Evolutionary conservation across 176 grass and related monocot genomes (phyloP).

Genomic region (Thinopyrum elongatum): DNA sequence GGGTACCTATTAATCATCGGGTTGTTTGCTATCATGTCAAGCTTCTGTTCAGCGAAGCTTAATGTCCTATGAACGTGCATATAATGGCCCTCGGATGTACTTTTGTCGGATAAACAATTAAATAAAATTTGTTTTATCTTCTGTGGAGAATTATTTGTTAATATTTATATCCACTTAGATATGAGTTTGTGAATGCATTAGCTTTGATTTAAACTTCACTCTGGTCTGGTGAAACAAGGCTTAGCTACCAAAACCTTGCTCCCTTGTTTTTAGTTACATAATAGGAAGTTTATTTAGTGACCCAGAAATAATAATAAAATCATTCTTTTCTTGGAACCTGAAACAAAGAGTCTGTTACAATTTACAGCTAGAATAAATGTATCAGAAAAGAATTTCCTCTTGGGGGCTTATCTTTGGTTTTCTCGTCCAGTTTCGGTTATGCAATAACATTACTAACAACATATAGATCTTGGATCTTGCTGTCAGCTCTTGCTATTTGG

Average conservation of each 20-base stretch:
- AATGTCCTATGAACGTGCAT: not conserved
- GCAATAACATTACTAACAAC: slow-evolving; percentile 19
- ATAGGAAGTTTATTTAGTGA: slow-evolving; percentile 7
- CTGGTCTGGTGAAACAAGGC: slow-evolving; percentile 16
- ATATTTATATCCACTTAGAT: not conserved
- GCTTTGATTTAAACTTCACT: slow-evolving; percentile 7
- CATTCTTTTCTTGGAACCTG: not conserved
- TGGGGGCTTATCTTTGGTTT: not conserved
- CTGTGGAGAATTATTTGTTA: not conserved
- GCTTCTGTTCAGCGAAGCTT: not conserved
- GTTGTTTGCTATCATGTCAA: slow-evolving; percentile 1
- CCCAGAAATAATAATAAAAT: not conserved
- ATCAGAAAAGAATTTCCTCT: not conserved
- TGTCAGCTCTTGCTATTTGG: slow-evolving; percentile 93
- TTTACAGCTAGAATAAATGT: slow-evolving; percentile 6
- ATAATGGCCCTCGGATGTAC: not conserved
- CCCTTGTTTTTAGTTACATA: slow-evolving; percentile 11
- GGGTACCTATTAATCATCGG: not conserved
- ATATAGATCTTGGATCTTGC: slow-evolving; percentile 30
- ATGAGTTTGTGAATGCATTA: not conserved
- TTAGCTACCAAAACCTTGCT: not conserved
- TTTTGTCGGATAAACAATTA: not conserved
- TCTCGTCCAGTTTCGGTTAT: not conserved
- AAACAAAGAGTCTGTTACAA: not conserved
- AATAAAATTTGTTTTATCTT: not conserved